Conservation (phyloP, 371 early-diverging fungal species). For the Mucor lusitanicus region DNA sequence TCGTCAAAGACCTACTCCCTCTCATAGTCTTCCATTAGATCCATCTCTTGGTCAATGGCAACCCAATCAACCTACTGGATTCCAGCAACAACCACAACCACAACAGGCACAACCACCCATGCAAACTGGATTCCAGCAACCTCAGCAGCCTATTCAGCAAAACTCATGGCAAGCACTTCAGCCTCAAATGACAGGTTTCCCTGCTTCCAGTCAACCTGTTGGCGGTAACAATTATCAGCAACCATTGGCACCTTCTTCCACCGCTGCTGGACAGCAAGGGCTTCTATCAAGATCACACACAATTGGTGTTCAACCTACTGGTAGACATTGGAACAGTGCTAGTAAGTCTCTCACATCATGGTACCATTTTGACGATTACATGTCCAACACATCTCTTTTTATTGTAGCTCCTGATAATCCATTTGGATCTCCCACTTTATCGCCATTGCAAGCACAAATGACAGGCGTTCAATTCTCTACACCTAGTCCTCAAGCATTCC, state of each 20-base stretch:
- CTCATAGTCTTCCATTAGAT: constrained; percentile 26
- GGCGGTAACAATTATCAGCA: constrained; percentile 27
- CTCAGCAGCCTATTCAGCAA: constrained; percentile 18
- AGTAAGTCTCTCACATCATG: no score
- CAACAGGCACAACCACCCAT: constrained; percentile 3
- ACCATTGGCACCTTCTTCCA: constrained; percentile 23
- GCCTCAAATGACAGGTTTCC: constrained; percentile 49
- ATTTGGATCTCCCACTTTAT: constrained; percentile 49
- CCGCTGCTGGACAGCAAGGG: constrained; percentile 32
- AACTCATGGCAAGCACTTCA: constrained; percentile 36
- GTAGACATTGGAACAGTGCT: constrained; percentile 55
- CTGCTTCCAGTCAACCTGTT: constrained; percentile 25
- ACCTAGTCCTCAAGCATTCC: constrained; percentile 41
- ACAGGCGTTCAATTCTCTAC: constrained; percentile 31
- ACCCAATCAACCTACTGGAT: constrained; percentile 16
- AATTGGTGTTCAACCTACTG: constrained; percentile 47
- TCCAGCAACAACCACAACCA: constrained; percentile 8
- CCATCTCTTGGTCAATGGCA: constrained; percentile 40
- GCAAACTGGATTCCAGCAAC: constrained; percentile 7
- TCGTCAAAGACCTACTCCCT: constrained; percentile 33
- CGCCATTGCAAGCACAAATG: constrained; percentile 38
- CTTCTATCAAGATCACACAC: constrained; percentile 21
- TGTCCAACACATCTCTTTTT: background rate
- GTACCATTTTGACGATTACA: no score
- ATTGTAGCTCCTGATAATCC: constrained; percentile 35